A percentile compares a stretch with the other conserved stretches of the same genome.
phyloP scores from a whole-genome alignment of 768 basidiomycete species.

The Leucosporidium creatinivorum region DNA sequence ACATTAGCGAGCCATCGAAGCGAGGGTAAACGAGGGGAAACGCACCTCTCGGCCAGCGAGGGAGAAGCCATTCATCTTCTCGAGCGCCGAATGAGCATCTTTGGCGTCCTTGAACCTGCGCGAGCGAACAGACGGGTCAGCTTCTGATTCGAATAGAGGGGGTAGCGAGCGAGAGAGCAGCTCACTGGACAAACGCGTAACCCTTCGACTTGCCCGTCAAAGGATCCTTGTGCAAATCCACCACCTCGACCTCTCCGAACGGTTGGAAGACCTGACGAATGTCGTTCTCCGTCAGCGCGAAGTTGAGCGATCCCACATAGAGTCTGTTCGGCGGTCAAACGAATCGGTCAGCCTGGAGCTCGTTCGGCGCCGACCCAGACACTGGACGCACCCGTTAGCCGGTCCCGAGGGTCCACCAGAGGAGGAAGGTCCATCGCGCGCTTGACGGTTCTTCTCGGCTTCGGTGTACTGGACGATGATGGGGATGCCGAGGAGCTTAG shows the following conservation, averaged over 20 bases:
- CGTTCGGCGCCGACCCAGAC: rapidly evolving
- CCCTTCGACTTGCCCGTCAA: conserved; percentile 94
- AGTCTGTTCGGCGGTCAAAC: conserved; percentile 52
- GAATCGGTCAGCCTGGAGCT: background rate
- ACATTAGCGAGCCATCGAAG: background rate
- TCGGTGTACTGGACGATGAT: conserved; percentile 96
- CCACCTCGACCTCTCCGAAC: conserved; percentile 95
- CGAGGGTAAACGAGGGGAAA: background rate
- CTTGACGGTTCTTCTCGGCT: conserved; percentile 64
- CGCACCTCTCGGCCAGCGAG: conserved; percentile 66
- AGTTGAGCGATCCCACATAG: conserved; percentile 94
- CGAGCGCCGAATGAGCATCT: conserved; percentile 91
- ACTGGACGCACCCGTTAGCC: conserved; percentile 24
- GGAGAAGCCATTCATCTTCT: conserved; percentile 99
- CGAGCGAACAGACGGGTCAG: background rate
- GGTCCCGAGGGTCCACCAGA: conserved; percentile 10
- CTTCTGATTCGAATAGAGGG: too few species aligned
- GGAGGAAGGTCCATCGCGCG: conserved; percentile 2
- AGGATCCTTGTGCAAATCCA: conserved; percentile 93
- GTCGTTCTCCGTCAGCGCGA: conserved; percentile 93
- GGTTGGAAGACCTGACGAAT: conserved; percentile 99
- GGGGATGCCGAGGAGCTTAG: conserved; percentile 95
- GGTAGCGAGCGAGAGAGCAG: conserved; percentile 33
- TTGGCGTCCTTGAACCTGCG: conserved; percentile 76
- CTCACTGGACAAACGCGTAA: conserved; percentile 91